Base-by-base conservation (phyloP, 352 stramenopile species). In the Globisporangium cylindrosporum region DNA sequence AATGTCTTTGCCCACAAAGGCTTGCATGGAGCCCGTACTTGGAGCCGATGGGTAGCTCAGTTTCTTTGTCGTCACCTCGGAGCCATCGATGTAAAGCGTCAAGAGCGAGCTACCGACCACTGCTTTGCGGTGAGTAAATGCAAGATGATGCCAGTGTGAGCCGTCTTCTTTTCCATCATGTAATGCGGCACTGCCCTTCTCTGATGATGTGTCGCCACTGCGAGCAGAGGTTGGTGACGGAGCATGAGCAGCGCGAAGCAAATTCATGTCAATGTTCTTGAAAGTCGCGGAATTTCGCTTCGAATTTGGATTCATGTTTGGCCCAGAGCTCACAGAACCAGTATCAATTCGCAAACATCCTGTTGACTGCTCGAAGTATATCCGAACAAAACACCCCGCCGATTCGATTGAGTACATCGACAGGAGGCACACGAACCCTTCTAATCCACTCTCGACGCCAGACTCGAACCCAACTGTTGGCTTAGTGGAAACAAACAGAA, bases 71-170 rank as follows among this genome's bases (percentile, higher is more conserved):
- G 76, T 75, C 14, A 93, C 69, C 73, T 94, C 87, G 1, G 70
- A 72, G 9, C 87, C 87, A 61, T 94, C 87, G 58, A 94, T 84
- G 48, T 84, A 94, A 0, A 93, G 69, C 3, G 83, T 90, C n/a
- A 91, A 63, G 20, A 84, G 66, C 1, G 87, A 94, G 27, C 78
- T 94, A 1, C 87, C 87, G 5, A 94, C 74, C 1, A 91, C 79
- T 6, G 79, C 64, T 70, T 91, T 92, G 3, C 82, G 82, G 58
- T 94, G 87, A 7, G 83, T 87, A 12, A 94, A 78, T 27, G 79
- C 78, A 14, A 94, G 68, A 32, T 94, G 87, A 59, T 93, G 85
- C 87, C 87, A 94, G 29, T 90, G 79, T 32, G 72, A 70, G 14
- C 71, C 65, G 24, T 74, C 71, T 59, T 82, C 67, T 27, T 68